A percentile compares a stretch with the other conserved stretches of the same genome.
phyloP scores from a whole-genome alignment of 2,329 filamentous ascomycete species.

The Lachnellula suecica region DNA sequence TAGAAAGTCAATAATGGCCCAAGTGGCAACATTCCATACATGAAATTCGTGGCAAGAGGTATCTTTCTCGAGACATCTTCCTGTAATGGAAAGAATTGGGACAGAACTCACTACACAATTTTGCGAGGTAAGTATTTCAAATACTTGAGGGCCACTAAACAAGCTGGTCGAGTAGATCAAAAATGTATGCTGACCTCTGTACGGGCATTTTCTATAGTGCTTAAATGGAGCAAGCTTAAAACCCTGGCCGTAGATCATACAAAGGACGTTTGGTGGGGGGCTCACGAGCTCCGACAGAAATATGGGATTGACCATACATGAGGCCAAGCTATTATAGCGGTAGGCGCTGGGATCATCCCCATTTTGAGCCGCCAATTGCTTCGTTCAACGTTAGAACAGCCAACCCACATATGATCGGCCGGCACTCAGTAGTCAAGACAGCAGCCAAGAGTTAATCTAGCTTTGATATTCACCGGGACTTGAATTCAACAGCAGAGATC shows the following conservation, averaged over 20 bases:
- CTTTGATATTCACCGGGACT: too few species aligned
- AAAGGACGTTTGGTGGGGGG: conserved; percentile 4
- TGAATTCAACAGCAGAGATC: too few species aligned
- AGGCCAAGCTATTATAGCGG: conserved; percentile 7
- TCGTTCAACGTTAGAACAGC: conserved; percentile 15
- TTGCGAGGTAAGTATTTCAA: too few species aligned
- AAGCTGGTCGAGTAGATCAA: not conserved
- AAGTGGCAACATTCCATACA: too few species aligned
- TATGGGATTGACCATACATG: not conserved
- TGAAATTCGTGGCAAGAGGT: too few species aligned
- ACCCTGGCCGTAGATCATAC: conserved; percentile 14
- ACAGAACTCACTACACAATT: too few species aligned
- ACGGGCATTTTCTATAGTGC: conserved; percentile 4
- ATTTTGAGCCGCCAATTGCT: conserved; percentile 5
- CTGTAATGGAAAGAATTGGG: too few species aligned
- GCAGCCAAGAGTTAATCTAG: not conserved
- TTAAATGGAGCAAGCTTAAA: conserved; percentile 16
- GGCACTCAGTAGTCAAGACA: not conserved
- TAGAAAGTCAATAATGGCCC: too few species aligned
- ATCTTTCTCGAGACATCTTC: too few species aligned
- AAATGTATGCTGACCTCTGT: not conserved
- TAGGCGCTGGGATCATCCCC: not conserved
- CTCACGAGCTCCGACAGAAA: not conserved
- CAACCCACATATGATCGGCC: not conserved
- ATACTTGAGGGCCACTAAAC: too few species aligned